Base-by-base conservation (phyloP, 768 basidiomycete species). In the Podaxis sp. region DNA sequence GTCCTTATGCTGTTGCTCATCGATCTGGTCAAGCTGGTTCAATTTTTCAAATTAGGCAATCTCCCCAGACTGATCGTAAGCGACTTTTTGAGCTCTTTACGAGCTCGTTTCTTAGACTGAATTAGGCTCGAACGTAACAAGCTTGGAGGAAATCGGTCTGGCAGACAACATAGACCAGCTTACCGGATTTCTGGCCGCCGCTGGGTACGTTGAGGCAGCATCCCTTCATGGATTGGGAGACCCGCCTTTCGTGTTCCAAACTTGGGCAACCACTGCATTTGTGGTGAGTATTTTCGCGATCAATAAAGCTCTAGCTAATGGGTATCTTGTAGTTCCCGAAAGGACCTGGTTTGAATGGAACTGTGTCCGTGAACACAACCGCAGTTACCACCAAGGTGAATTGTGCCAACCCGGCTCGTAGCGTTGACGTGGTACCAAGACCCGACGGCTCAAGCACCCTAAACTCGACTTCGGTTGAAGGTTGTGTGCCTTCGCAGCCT, bases 231-330 rank as follows among this genome's bases (percentile, higher is more conserved):
- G 71, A 17, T 70, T 89, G 5, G 68, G 74, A 4, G 85, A 87
- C 61, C 89, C 89, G 1, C 83, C 86, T 7, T 90, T 88, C 67
- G 74, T 89, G 22, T 54, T 66, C 6, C 70, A 69, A 0, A 74
- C 69, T 0, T 90, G 87, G 87, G 77, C 87, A 6, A 80, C 80
- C 24, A 80, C 82, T 1, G 71, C 80, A 64, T 88, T 88, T 63
- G 64, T 71, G 28, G 88, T 86, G 63, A 48, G 77, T 63, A 8
- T 36, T 22, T 51, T 49, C 40, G 22, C 2, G 36, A 33, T 42
- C 38, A 15, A 36, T 26, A 46, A 22, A 13, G 59, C 36, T 15
- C 54, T 3, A 40, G 9, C 22, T 11, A 36, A 28, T 39, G 3
- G 51, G 33, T 19, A 54, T 40, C 30, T 33, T 53, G 4, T 65